phyloP scores from a whole-genome alignment of 2,329 filamentous ascomycete species.

The Acephala macrosclerotiorum region DNA sequence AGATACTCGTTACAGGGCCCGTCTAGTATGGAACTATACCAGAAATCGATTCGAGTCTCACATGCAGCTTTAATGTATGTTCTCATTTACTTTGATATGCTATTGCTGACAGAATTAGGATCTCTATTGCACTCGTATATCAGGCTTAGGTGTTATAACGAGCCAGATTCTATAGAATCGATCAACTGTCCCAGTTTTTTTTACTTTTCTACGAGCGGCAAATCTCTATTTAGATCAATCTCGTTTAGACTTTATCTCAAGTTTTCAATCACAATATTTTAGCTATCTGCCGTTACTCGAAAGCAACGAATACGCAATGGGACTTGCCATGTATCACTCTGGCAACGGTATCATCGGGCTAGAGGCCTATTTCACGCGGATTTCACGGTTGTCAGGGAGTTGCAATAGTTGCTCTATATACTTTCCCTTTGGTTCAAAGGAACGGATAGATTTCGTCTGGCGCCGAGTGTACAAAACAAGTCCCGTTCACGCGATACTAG shows the following conservation, averaged over 20 bases:
- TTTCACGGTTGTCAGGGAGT: slow-evolving; percentile 21
- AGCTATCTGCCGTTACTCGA: slow-evolving; percentile 24
- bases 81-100: slow-evolving; percentile 9
- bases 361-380: slow-evolving; percentile 25
- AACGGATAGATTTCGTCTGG: slow-evolving; percentile 29
- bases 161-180: slow-evolving; percentile 26
- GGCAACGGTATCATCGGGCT: slow-evolving; percentile 22
- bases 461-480: slow-evolving; percentile 22
- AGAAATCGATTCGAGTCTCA: slow-evolving; percentile 11
- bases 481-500: slow-evolving; percentile 16
- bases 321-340: slow-evolving; percentile 25
- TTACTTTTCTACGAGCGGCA: slow-evolving; percentile 26
- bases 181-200: slow-evolving; percentile 20
- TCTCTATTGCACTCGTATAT: slow-evolving; percentile 23
- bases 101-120: slow-evolving; percentile 23
- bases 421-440: slow-evolving; percentile 19
- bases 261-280: slow-evolving; percentile 25
- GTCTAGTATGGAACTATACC: slow-evolving; percentile 25
- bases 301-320: slow-evolving; percentile 18
- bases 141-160: slow-evolving; percentile 10
- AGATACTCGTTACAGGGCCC: slow-evolving; percentile 15
- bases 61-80: slow-evolving; percentile 27
- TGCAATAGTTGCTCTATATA: slow-evolving; percentile 18
- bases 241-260: slow-evolving; percentile 7
- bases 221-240: slow-evolving; percentile 7